Base-by-base conservation (phyloP, 2,329 filamentous ascomycete species). In the Penicillium sp. region DNA sequence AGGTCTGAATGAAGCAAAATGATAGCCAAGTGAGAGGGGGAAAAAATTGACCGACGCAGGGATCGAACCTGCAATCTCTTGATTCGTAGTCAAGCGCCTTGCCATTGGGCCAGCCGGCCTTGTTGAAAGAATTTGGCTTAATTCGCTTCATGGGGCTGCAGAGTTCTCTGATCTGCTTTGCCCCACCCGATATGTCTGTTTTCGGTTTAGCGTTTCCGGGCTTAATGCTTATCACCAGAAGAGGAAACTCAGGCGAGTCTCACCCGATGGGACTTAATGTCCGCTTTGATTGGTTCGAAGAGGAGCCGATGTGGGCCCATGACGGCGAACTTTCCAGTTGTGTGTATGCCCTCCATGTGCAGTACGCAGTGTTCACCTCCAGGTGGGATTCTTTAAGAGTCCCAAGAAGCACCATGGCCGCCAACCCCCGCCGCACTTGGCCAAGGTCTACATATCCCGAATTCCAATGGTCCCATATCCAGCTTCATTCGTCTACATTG, bases 61-160 rank as follows among this genome's bases (percentile, higher is more conserved):
- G 58, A 42, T 75, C 71, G 71, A 74, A 75, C 72, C 72, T 72
- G 68, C 70, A 75, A 74, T 74, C 72, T 75, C 69, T 73, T 74
- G 72, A 75, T 75, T 72, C 73, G 73, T 74, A 75, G 73, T 75
- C 73, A 75, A 74, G 70, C 73, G 72, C 73, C 71, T 75, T 75
- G 67, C 73, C 72, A 74, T 74, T 74, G 70, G 71, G 72, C 71
- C 70, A 73, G 62, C 62, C 58, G 63, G 56, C 62, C 62, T 38
- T 35, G 3, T 11, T 35, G 14, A 11, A 4, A 3, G 10, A 18
- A 33, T 13, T 4, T 3, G 33, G 3, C 8, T 10, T 12, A 35
- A 35, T 11, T 3, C 16, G 33, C 14, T 18, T 3, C 3, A 35
- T 35, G 33, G 33, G 14, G 33, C 33, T 10, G 14, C 33, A 35